Conservation (phyloP, 83 land plant species). For the Diphasiastrum complanatum region DNA sequence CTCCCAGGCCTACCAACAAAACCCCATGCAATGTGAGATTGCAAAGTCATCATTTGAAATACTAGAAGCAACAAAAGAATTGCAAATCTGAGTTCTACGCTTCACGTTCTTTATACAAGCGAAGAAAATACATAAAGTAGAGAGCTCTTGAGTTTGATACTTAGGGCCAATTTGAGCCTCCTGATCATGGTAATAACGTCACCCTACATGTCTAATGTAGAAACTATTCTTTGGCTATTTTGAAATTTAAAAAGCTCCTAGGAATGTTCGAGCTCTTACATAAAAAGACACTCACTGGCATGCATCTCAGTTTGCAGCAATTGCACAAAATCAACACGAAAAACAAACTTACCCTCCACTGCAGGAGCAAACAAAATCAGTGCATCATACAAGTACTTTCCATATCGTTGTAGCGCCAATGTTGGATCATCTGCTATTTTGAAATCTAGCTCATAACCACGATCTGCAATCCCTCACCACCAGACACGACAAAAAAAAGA, state of each 20-base stretch:
- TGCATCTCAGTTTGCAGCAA: background rate
- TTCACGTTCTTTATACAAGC: too few relatives aligned
- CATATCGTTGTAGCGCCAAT: constrained; percentile 67
- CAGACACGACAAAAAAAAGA: background rate
- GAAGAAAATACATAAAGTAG: too few relatives aligned
- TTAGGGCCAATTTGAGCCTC: too few relatives aligned
- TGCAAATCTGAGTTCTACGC: too few relatives aligned
- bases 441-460: constrained; percentile 75
- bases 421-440: constrained; percentile 76
- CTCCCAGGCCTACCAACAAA: constrained; percentile 64
- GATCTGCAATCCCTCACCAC: constrained; percentile 21
- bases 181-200: too few relatives aligned
- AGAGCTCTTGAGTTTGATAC: too few relatives aligned
- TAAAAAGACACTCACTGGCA: constrained; percentile 3
- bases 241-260: too few relatives aligned
- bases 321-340: background rate
- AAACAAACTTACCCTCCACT: constrained; percentile 52
- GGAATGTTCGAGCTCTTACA: too few relatives aligned
- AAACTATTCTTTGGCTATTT: too few relatives aligned
- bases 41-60: too few relatives aligned
- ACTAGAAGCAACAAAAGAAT: too few relatives aligned
- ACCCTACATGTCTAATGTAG: too few relatives aligned
- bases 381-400: constrained; percentile 76
- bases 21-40: background rate
- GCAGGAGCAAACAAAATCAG: constrained; percentile 73